Evolutionary conservation across 805 yeast genomes (phyloP), one percentile per base, ranked within the genome.

Genomic region (Wickerhamiella spandovensis): DNA sequence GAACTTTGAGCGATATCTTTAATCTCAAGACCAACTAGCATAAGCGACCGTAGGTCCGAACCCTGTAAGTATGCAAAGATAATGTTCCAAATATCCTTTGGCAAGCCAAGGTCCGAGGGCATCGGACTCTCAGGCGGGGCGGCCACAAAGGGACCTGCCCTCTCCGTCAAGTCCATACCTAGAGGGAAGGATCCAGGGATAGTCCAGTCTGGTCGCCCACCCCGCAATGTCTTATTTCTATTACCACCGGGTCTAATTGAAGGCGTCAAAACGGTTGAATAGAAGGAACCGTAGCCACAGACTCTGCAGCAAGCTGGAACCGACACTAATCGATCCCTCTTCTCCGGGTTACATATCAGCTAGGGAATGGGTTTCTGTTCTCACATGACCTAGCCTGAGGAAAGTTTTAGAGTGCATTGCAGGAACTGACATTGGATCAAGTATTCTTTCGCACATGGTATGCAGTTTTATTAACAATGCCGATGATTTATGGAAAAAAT

Each of bases 1-100:
- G 48, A 41, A n/a, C 49, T 50, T 44, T 52, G 51, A 18, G 51
- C 54, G 7, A 20, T n/a, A 22, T 17, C 32, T 17, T 48, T 49
- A 44, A 56, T 35, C 17, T 18, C 42, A 13, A 38, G 48, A 35
- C 50, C 51, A 12, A 53, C 51, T 13, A 58, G 48, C 47, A 53
- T 43, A 17, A 56, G 51, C 13, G 35, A 41, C 20, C 44, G 49
- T 42, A 54, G 39, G 51, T 55, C 59, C 5, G 25, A 8, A 9
- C 39, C 42, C 13, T 20, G 15, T 25, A 55, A 48, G 24, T 56
- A 49, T 23, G 51, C 28, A 24, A 55, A 38, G 2, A 58, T 46
- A 20, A 23, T n/a, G 5, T 35, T 15, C 59, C 59, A 56, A 10
- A 53, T 48, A 3, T 51, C 48, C 1, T 10, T 39, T 1, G 57